These are phyloP conservation scores for Sordaria brevicollis DNA, from an alignment of 495 filamentous ascomycete genomes.

Conservation along the genomic window DNA sequence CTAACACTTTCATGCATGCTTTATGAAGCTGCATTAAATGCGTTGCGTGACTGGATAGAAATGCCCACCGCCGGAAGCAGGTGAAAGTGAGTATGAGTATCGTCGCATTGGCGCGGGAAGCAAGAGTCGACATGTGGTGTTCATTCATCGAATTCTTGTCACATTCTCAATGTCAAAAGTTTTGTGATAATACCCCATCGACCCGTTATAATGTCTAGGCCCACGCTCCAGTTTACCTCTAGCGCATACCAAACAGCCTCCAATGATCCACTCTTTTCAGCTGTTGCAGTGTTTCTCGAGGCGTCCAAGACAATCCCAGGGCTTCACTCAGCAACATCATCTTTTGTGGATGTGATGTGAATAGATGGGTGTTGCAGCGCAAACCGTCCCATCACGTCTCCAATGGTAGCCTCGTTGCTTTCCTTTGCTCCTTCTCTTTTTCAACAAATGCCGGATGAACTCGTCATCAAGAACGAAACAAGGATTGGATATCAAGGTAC, in stretches of 20 bases:
- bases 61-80: neutral
- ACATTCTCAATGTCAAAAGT: no score
- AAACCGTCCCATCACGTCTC: neutral
- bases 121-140: neutral
- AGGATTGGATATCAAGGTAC: neutral
- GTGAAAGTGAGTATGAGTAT: neutral
- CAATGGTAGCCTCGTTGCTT: neutral
- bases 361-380: neutral
- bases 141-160: neutral
- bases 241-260: neutral
- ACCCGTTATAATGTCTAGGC: neutral
- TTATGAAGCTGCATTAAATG: neutral
- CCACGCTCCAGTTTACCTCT: no score
- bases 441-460: neutral
- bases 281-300: neutral
- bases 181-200: neutral
- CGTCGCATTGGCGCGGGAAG: neutral
- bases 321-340: neutral
- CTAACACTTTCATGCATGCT: neutral
- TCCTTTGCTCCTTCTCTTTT: neutral
- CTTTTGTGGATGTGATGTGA: neutral
- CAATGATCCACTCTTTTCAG: neutral
- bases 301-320: neutral
- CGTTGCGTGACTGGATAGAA: neutral
- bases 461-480: neutral